Percentiles rank a stretch among this genome's conserved stretches.
Evolutionary conservation across 2,329 filamentous ascomycete species (phyloP).

Genomic region (Didymella arachidicola): DNA sequence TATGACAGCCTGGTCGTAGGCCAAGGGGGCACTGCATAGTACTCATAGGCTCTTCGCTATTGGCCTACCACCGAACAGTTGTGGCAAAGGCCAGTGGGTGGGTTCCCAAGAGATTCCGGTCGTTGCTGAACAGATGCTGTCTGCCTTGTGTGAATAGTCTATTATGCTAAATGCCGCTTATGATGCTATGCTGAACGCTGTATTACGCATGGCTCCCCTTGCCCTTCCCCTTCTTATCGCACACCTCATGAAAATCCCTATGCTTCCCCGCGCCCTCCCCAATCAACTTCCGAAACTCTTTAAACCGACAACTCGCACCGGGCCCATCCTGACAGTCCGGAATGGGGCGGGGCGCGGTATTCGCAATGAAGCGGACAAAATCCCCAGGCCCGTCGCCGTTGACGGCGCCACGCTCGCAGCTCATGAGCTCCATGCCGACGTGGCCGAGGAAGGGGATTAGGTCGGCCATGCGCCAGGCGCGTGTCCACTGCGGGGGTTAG

Average conservation of each 20-base stretch:
- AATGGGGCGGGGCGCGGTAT: constrained; percentile 58
- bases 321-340: constrained; percentile 59
- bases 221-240: constrained; percentile 33
- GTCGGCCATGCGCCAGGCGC: constrained; percentile 69
- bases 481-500: constrained; percentile 53
- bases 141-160: no score
- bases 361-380: constrained; percentile 61
- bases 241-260: constrained; percentile 41
- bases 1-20: no score
- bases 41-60: no score
- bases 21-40: no score
- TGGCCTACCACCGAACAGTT: no score
- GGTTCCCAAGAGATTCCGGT: no score
- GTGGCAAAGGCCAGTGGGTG: no score
- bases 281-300: constrained; percentile 55
- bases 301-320: constrained; percentile 58
- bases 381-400: constrained; percentile 55
- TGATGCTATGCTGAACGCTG: no score
- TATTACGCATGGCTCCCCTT: constrained; percentile 18
- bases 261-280: constrained; percentile 49
- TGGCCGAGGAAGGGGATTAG: constrained; percentile 71
- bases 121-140: no score
- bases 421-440: constrained; percentile 69
- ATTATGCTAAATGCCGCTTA: no score
- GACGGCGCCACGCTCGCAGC: constrained; percentile 62